Conservation (phyloP, 2,329 filamentous ascomycete species). For the Calcarisporium arbuscula region DNA sequence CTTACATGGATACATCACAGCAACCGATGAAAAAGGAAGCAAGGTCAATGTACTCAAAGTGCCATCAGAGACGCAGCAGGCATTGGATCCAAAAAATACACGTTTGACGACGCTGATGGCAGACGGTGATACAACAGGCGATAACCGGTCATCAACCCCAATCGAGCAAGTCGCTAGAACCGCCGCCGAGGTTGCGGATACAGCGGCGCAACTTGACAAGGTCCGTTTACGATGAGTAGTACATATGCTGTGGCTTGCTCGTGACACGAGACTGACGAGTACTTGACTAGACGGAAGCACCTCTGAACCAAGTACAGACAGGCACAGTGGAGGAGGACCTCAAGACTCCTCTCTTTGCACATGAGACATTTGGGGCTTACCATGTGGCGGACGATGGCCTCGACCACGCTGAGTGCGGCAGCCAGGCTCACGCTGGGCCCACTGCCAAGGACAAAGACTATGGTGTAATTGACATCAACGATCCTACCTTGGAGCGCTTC, state of each 20-base stretch:
- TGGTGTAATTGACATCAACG: constrained; percentile 30
- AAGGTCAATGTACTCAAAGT: constrained; percentile 13
- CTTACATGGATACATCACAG: constrained; percentile 6
- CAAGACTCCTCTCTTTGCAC: constrained; percentile 37
- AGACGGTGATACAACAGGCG: constrained; percentile 1
- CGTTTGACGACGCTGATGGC: not conserved
- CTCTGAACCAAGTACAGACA: no score
- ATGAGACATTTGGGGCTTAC: constrained; percentile 39
- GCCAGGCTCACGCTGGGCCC: no score
- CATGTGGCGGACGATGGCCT: constrained; percentile 25
- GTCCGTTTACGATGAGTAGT: constrained; percentile 10
- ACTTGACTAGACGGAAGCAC: no score
- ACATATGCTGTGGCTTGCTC: no score
- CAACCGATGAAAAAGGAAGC: constrained; percentile 9
- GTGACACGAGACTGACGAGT: no score
- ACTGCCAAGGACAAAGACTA: constrained; percentile 13
- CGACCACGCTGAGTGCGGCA: constrained; percentile 20
- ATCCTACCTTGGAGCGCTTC: constrained; percentile 43
- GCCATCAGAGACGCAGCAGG: constrained; percentile 5
- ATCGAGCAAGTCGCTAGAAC: constrained; percentile 34
- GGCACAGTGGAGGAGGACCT: constrained; percentile 15
- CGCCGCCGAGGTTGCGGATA: constrained; percentile 38
- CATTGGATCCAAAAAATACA: not conserved
- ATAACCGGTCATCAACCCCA: constrained; percentile 27
- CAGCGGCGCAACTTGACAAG: constrained; percentile 30